Base-by-base conservation (phyloP, 495 filamentous ascomycete species). In the Neurospora sp. region DNA sequence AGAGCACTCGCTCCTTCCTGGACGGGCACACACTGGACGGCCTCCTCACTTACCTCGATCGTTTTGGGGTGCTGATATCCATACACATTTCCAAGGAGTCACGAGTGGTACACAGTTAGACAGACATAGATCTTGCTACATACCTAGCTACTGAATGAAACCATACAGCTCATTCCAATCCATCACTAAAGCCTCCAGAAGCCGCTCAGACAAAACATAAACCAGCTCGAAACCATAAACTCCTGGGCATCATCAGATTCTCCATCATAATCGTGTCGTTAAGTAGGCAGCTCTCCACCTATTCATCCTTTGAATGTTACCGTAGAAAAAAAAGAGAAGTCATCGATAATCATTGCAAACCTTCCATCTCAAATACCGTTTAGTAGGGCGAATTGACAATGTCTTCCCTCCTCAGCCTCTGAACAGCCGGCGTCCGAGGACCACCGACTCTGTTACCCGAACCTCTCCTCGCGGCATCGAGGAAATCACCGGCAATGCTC, bases 301-400 rank as follows among this genome's bases (percentile, higher is more conserved):
- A 61, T 9, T 7, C 22, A 8, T 35, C 53, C 53, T 9, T 65
- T 18, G 39, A 39, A 2, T 39, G 39, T 39, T 39, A 39, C 39
- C 48, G 11, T 59, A 14, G 5, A 59, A 31, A 65, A 61, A 61
- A 59, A 18, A 31, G 14, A 2, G 3, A 65, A 65, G 27, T 65
- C 27, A 12, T 65, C 14, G 14, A 27, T 2, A 37, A 35, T 18
- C 53, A 65, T 35, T 27, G 31, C 5, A 35, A 65, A 18, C 6
- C 14, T 18, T 9, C 14, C 7, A 35, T 18, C 0, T 9, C 27
- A 38, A 5, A 35, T 10, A n/a, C 16, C 22, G 18, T 73, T 77
- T 78, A 97, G 73, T 92, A 97, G 40, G 93, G 93, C 73, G 91
- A 93, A 77, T 96, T 91, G 10, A 97, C 94, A 61, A 97, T 88